Conservation (phyloP, 495 filamentous ascomycete genomes). For the Pseudoneurospora amorphoporcata region DNA sequence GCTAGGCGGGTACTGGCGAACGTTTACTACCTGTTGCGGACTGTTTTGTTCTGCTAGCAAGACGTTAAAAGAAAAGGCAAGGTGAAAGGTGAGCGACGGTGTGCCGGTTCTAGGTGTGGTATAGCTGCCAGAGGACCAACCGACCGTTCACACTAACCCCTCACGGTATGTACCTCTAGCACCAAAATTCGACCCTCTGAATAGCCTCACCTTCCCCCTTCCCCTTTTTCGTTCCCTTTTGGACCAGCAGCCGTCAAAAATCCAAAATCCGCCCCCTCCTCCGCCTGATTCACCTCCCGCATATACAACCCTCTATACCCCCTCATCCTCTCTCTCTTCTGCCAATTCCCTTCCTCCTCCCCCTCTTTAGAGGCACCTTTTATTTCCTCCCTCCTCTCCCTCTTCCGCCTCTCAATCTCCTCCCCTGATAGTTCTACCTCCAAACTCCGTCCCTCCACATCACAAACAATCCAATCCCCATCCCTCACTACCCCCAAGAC, state of each 20-base stretch:
- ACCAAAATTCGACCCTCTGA: not conserved
- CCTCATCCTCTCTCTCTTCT: slow-evolving; percentile 31
- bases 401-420: slow-evolving; percentile 33
- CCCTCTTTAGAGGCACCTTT: not conserved
- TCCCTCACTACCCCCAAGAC: slow-evolving; percentile 50
- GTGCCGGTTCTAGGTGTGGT: not conserved
- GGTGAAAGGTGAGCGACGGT: not conserved
- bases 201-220: not conserved
- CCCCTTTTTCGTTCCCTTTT: not conserved
- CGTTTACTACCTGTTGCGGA: not conserved
- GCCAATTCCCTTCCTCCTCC: slow-evolving; percentile 18
- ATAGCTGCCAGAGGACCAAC: not conserved
- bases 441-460: slow-evolving; percentile 36
- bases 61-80: not conserved
- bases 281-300: slow-evolving; percentile 52
- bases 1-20: not conserved
- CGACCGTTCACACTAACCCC: not conserved
- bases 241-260: slow-evolving; percentile 46
- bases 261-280: slow-evolving; percentile 54
- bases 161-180: not conserved
- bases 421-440: slow-evolving; percentile 39
- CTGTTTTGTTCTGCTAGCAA: not conserved
- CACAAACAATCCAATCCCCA: slow-evolving; percentile 47
- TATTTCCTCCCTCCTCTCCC: slow-evolving; percentile 18
- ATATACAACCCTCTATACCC: slow-evolving; percentile 59